Conservation (phyloP, 805 yeast species). For the Zygosaccharomyces bailii region DNA sequence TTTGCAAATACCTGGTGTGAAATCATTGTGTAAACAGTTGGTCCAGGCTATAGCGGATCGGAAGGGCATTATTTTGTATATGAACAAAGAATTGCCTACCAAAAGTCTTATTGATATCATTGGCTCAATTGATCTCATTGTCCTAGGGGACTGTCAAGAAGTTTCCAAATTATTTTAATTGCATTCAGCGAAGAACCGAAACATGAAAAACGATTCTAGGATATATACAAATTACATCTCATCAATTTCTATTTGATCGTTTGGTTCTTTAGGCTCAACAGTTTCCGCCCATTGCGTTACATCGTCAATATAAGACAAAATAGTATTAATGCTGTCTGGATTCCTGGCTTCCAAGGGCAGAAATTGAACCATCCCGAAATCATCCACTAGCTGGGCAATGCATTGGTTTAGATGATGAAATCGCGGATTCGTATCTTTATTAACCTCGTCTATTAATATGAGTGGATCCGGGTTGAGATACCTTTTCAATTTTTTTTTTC, state of each 20-base stretch:
- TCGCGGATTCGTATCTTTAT: slow-evolving; percentile 52
- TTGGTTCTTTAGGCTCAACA: slow-evolving; percentile 96
- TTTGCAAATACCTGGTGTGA: slow-evolving; percentile 72
- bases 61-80: slow-evolving; percentile 60
- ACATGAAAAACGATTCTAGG: no score
- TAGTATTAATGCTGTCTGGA: slow-evolving; percentile 73
- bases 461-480: slow-evolving; percentile 91
- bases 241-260: slow-evolving; percentile 66
- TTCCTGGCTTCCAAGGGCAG: slow-evolving; percentile 80
- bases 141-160: slow-evolving; percentile 64
- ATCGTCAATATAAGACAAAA: slow-evolving; percentile 89
- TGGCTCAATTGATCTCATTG: slow-evolving; percentile 53
- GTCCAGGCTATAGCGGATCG: slow-evolving; percentile 53
- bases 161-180: slow-evolving; percentile 37
- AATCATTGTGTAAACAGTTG: slow-evolving; percentile 57
- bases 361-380: slow-evolving; percentile 98
- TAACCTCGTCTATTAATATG: slow-evolving; percentile 51
- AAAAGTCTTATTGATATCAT: slow-evolving; percentile 47
- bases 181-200: no score
- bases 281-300: slow-evolving; percentile 96
- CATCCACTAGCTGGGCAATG: slow-evolving; percentile 89
- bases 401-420: slow-evolving; percentile 71
- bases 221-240: slow-evolving; percentile 43
- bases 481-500: slow-evolving; percentile 72
- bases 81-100: slow-evolving; percentile 55